Evolutionary conservation across 2,329 filamentous ascomycete genomes (phyloP).

Genomic region (Ophiostoma australiae): DNA sequence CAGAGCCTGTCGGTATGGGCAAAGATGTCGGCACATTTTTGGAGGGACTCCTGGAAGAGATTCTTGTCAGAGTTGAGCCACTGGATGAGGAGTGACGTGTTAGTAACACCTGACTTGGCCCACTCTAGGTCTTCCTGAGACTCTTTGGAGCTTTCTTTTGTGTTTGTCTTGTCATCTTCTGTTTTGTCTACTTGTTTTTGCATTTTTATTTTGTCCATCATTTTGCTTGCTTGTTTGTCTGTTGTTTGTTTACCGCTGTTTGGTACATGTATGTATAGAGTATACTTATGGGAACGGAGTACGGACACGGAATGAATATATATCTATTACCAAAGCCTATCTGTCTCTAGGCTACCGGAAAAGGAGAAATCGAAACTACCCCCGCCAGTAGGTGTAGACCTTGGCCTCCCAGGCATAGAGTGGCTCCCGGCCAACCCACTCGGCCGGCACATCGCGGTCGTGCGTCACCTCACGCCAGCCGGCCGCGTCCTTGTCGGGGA

Average conservation of each 20-base stretch:
- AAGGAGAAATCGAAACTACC: not conserved
- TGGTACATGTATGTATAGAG: constrained; percentile 14
- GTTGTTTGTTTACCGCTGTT: not conserved
- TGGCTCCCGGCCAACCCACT: constrained; percentile 30
- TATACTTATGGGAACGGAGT: constrained; percentile 16
- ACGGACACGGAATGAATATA: constrained; percentile 6
- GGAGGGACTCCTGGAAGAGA: constrained; percentile 89
- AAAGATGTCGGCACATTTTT: constrained; percentile 82
- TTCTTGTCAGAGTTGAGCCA: constrained; percentile 85
- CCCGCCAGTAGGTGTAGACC: constrained; percentile 29
- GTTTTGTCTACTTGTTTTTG: not conserved
- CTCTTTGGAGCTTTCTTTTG: not conserved
- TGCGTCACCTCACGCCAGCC: constrained; percentile 31
- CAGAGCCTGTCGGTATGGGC: constrained; percentile 88
- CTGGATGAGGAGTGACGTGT: constrained; percentile 56
- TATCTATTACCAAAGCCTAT: not conserved
- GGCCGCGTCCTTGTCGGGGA: constrained; percentile 24
- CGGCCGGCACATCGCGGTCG: constrained; percentile 26
- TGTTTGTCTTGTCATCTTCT: not conserved
- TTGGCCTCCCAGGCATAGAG: constrained; percentile 31
- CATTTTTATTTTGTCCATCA: not conserved
- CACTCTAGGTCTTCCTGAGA: too few relatives aligned
- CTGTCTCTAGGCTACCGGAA: not conserved
- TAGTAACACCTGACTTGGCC: not conserved
- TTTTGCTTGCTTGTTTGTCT: not conserved